These are phyloP conservation scores for Tetradesmus obliquus DNA, from an alignment of 139 green algal genomes.

Conservation along the genomic window DNA sequence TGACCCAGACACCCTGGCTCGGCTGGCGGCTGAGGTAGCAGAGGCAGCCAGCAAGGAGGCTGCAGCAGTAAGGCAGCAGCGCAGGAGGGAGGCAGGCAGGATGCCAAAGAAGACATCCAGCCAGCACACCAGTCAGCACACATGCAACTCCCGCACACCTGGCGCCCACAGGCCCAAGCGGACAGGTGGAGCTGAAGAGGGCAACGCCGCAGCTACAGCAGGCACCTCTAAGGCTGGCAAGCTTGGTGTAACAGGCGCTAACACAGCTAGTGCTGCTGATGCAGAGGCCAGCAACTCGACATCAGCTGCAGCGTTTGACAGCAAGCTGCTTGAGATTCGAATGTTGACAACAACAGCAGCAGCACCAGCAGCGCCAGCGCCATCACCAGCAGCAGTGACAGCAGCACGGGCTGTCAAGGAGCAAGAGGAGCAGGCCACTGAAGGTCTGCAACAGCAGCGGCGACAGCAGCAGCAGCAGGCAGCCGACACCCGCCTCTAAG, in stretches of 20 bases:
- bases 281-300: neutral
- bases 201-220: neutral
- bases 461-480: neutral
- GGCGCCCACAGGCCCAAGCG: neutral
- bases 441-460: neutral
- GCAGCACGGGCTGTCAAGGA: neutral
- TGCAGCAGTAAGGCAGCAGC: neutral
- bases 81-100: neutral
- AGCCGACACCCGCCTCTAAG: neutral
- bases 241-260: neutral
- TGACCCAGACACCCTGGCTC: neutral
- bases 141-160: neutral
- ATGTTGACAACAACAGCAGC: neutral
- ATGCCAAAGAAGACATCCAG: neutral
- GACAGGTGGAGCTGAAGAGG: neutral
- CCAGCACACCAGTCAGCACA: neutral
- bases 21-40: neutral
- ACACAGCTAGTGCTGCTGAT: neutral
- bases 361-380: neutral
- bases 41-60: neutral
- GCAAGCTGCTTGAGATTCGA: neutral
- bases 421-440: neutral
- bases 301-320: neutral
- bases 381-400: neutral
- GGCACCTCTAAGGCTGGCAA: neutral